phyloP scores from a whole-genome alignment of 305 asterid species.

The Fraxinus sp. region DNA sequence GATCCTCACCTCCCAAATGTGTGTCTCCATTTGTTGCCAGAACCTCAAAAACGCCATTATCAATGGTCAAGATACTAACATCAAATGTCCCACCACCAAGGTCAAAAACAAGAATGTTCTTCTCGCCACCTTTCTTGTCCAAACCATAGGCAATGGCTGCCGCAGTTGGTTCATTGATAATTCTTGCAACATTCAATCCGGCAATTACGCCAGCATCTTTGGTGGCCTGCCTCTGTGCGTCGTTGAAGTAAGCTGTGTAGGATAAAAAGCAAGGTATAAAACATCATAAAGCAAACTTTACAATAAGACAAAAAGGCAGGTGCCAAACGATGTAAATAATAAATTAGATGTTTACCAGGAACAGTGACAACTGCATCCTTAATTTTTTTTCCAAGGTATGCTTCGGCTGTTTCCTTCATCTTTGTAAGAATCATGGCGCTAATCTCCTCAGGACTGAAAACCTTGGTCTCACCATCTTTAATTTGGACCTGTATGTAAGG shows the following conservation, averaged over 20 bases:
- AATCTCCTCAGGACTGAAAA: slow-evolving; percentile 83
- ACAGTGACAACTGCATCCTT: slow-evolving; percentile 87
- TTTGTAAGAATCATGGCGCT: slow-evolving; percentile 73
- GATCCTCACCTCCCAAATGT: slow-evolving; percentile 73
- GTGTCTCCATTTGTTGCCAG: slow-evolving; percentile 86
- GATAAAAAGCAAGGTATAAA: slow-evolving; percentile 12
- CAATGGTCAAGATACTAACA: slow-evolving; percentile 81
- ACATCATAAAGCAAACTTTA: slow-evolving; percentile 15
- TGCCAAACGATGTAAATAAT: background rate
- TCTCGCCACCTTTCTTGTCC: slow-evolving; percentile 88
- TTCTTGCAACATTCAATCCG: slow-evolving; percentile 76
- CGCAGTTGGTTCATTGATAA: slow-evolving; percentile 85
- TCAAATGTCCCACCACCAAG: slow-evolving; percentile 92
- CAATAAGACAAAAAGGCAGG: background rate
- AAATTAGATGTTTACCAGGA: slow-evolving; percentile 49
- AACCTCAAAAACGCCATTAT: slow-evolving; percentile 84
- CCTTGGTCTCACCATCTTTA: slow-evolving; percentile 74
- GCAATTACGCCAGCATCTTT: slow-evolving; percentile 79
- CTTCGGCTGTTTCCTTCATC: slow-evolving; percentile 94
- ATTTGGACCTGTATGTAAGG: slow-evolving; percentile 65
- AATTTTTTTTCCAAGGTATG: slow-evolving; percentile 80
- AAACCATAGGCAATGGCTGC: slow-evolving; percentile 93
- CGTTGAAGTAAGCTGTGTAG: slow-evolving; percentile 76
- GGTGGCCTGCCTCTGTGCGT: slow-evolving; percentile 90
- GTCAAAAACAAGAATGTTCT: slow-evolving; percentile 86